Conservation (phyloP, 1,284 basidiomycete genomes). For the Entoloma clypeatum region DNA sequence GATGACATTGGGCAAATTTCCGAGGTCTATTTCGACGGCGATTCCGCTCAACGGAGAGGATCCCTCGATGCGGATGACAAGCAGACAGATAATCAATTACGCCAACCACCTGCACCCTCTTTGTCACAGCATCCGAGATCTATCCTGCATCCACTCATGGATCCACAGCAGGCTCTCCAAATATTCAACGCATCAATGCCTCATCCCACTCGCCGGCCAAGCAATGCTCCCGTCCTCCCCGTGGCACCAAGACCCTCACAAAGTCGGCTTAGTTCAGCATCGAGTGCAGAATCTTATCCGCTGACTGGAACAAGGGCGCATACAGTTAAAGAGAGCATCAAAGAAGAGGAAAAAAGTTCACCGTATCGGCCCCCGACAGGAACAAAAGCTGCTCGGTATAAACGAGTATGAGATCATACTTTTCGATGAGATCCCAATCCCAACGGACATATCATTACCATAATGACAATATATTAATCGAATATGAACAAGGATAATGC, state of each 20-base stretch:
- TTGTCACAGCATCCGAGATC: conserved; percentile 6
- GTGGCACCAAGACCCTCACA: neutral
- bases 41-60: conserved; percentile 1
- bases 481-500: too few relatives aligned
- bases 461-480: conserved; percentile 1
- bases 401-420: neutral
- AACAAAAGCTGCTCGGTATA: conserved; percentile 32
- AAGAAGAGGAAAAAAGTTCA: conserved; percentile 30
- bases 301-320: conserved; percentile 35
- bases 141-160: neutral
- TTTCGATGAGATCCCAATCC: conserved; percentile 9
- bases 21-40: conserved; percentile 2
- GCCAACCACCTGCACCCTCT: conserved; percentile 4
- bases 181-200: conserved; percentile 7
- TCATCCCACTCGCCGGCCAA: conserved; percentile 2
- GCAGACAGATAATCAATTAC: conserved; percentile 21
- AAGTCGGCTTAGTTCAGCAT: conserved; percentile 19
- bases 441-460: conserved; percentile 8
- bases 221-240: neutral
- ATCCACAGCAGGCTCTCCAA: conserved; percentile 11
- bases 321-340: conserved; percentile 28
- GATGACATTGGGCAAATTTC: neutral
- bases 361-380: conserved; percentile 37
- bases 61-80: conserved; percentile 31
- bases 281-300: conserved; percentile 36